Conservation (phyloP, 805 yeast species). For the Saturnispora quitensis region DNA sequence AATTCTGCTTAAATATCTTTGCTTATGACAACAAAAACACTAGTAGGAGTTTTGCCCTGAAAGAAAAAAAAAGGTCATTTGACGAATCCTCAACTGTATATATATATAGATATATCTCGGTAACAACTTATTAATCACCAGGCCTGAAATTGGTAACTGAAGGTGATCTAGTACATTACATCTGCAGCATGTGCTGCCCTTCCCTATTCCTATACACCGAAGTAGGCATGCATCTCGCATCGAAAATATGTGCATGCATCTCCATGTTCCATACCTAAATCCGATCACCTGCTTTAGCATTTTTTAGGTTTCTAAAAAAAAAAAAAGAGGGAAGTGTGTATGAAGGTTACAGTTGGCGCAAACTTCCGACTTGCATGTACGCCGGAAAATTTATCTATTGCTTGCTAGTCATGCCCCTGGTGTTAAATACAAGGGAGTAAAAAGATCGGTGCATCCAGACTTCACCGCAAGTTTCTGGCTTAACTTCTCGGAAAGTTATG, state of each 20-base stretch:
- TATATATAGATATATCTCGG: background rate
- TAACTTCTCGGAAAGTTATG: too few species aligned
- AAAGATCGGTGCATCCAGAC: too few species aligned
- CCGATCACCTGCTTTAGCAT: background rate
- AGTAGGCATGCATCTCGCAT: background rate
- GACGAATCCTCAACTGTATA: too few species aligned
- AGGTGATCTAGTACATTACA: background rate
- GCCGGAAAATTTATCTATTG: too few species aligned
- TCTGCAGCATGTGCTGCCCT: background rate
- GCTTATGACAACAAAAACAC: background rate
- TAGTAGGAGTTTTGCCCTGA: background rate
- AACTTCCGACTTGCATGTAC: background rate
- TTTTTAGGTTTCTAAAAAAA: background rate
- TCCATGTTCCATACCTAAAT: background rate
- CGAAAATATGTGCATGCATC: background rate
- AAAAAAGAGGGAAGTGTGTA: background rate
- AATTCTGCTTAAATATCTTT: background rate
- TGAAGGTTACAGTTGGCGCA: background rate
- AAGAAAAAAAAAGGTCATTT: too few species aligned
- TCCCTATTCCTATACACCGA: background rate
- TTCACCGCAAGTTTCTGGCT: too few species aligned
- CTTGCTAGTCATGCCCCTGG: too few species aligned
- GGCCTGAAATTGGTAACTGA: background rate
- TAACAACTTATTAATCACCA: background rate
- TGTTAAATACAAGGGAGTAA: too few species aligned